Evolutionary conservation across 78 protist genomes (phyloP).

Genomic region (Protostelium mycophagum): DNA sequence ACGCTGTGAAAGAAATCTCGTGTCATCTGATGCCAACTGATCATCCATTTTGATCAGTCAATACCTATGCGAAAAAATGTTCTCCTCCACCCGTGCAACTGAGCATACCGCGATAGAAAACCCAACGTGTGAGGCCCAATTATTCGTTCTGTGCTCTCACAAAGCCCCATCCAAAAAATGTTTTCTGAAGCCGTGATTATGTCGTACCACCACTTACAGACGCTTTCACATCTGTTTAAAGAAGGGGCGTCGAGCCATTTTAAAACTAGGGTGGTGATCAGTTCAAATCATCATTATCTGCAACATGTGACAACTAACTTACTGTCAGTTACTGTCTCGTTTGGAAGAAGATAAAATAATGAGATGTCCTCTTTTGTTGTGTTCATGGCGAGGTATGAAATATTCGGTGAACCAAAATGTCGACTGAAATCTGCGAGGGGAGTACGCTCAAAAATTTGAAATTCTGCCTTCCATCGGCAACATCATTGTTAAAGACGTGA

Average conservation of each 20-base stretch:
- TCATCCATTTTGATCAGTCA: background rate
- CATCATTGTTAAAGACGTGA: too few species aligned
- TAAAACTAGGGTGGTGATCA: background rate
- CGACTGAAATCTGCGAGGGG: too few species aligned
- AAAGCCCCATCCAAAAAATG: background rate
- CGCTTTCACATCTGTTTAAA: background rate
- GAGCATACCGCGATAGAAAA: background rate
- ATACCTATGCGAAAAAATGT: background rate
- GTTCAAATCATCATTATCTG: background rate
- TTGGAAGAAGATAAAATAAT: background rate
- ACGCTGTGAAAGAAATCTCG: background rate
- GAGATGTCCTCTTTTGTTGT: too few species aligned
- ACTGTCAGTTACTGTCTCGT: background rate
- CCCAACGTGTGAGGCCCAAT: background rate
- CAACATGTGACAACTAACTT: too few species aligned
- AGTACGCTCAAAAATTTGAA: too few species aligned
- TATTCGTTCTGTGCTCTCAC: background rate
- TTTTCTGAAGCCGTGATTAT: background rate
- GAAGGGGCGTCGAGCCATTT: background rate
- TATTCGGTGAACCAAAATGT: too few species aligned
- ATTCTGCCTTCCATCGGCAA: too few species aligned
- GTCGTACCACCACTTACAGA: background rate
- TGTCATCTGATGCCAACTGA: background rate
- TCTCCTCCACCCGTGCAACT: background rate
- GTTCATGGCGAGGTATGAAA: too few species aligned